Evolutionary conservation across 768 basidiomycete species (phyloP), one percentile per base, ranked within the genome.

Genomic region (Russula olivacea): DNA sequence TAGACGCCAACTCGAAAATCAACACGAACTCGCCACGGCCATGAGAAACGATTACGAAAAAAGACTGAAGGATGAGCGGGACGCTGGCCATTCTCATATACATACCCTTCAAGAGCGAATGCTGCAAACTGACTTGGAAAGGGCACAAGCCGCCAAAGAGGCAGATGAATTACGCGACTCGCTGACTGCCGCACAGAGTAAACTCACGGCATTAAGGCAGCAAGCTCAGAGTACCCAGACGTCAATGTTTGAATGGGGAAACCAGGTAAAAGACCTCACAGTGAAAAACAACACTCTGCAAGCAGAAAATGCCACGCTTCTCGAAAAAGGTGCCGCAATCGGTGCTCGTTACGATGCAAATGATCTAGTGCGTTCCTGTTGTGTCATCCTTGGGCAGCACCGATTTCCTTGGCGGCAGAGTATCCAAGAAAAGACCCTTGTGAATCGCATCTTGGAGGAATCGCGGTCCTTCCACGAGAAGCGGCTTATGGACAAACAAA

Each of bases 401-500:
- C 55, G 12, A 60, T 56, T 49, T 43, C 19, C 21, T 23, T 25
- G 50, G 43, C 17, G 28, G 47, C 38, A 75, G 74, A 70, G 65
- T 23, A 69, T 69, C 28, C 72, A 73, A 54, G 75, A 76, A 59
- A 74, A 71, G 59, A 51, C 61, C 2, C 74, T 75, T 53, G 70
- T 75, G 25, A 66, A 72, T 51, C 64, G 66, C 8, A 66, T 76
- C 4, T 56, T 72, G 9, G 70, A 70, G n/a, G 72, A 72, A 14
- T 70, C 73, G 10, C 72, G 71, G 41, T 58, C 69, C 6, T 68
- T 72, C n/a, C 70, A 75, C 50, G 73, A 76, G 57, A 72, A 73
- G 62, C 70, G 72, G 47, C 66, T 76, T 19, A 69, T 74, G 15
- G 68, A 69, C 23, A 74, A 75, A 36, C 70, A 72, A 30, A 76